Evolutionary conservation across 345 rosid species (phyloP).

Genomic region (Zanthoxylum bungeanum): DNA sequence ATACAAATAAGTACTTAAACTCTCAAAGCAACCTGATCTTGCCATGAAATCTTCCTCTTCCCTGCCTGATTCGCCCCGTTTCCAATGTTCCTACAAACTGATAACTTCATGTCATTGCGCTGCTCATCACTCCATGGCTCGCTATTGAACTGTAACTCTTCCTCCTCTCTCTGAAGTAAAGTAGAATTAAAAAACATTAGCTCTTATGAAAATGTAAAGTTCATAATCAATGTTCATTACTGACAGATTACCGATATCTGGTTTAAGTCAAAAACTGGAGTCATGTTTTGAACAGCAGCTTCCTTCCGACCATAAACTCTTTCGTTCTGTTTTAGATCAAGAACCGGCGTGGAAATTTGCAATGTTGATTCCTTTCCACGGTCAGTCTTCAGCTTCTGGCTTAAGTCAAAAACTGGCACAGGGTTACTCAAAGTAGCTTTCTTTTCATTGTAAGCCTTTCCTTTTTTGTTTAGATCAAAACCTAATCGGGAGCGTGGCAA

Average conservation of each 20-base stretch:
- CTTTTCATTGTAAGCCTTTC: slow-evolving; percentile 29
- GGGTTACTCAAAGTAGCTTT: slow-evolving; percentile 17
- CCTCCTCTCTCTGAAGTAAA: slow-evolving; percentile 69
- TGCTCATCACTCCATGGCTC: slow-evolving; percentile 46
- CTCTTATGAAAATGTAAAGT: neutral
- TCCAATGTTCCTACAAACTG: slow-evolving; percentile 53
- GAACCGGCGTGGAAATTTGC: slow-evolving; percentile 12
- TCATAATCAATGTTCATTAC: neutral
- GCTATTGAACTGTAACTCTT: slow-evolving; percentile 43
- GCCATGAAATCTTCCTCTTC: slow-evolving; percentile 97
- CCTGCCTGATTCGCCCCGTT: slow-evolving; percentile 51
- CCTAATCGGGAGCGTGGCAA: neutral
- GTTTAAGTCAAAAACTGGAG: slow-evolving; percentile 74
- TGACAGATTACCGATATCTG: slow-evolving; percentile 64
- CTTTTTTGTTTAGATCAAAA: slow-evolving; percentile 20
- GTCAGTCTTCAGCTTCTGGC: slow-evolving; percentile 26
- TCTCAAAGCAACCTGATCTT: slow-evolving; percentile 84
- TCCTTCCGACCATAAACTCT: slow-evolving; percentile 39
- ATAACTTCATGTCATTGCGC: slow-evolving; percentile 43
- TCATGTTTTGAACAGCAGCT: slow-evolving; percentile 24
- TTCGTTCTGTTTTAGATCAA: slow-evolving; percentile 45
- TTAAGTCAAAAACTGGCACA: slow-evolving; percentile 25
- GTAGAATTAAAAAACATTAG: slow-evolving; percentile 4
- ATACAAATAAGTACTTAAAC: slow-evolving; percentile 36
- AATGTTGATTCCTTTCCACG: slow-evolving; percentile 28